Conservation (phyloP, 805 yeast species). For the Ogataea degrootiae region DNA sequence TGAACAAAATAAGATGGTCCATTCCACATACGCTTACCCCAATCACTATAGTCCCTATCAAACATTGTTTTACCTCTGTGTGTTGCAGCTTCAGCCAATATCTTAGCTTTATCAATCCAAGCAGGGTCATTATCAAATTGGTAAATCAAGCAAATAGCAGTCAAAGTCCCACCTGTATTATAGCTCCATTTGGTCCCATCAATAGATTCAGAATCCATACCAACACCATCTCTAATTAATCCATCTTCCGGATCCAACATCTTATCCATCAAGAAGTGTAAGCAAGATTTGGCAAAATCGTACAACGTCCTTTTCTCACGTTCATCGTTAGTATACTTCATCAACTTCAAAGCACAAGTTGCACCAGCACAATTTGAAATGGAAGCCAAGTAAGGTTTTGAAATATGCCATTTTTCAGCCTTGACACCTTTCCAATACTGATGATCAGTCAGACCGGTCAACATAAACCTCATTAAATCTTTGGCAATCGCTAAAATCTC, state of each 20-base stretch:
- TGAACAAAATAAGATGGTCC: constrained; percentile 62
- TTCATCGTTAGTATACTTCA: constrained; percentile 42
- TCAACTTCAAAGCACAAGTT: constrained; percentile 59
- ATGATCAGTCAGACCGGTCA: constrained; percentile 58
- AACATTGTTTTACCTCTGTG: constrained; percentile 52
- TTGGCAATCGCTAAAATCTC: constrained; percentile 50
- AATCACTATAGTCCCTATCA: constrained; percentile 54
- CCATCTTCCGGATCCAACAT: constrained; percentile 52
- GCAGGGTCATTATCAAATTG: constrained; percentile 44
- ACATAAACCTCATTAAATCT: constrained; percentile 54
- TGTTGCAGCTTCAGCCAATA: constrained; percentile 55
- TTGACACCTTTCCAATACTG: constrained; percentile 40
- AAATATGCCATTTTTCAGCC: constrained; percentile 66
- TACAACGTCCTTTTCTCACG: constrained; percentile 40
- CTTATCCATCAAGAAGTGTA: constrained; percentile 50
- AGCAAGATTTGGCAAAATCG: constrained; percentile 54
- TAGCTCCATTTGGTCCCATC: constrained; percentile 60
- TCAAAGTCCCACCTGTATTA: constrained; percentile 61
- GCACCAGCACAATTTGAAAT: constrained; percentile 53
- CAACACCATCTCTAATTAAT: constrained; percentile 58
- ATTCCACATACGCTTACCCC: constrained; percentile 55
- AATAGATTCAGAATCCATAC: constrained; percentile 36
- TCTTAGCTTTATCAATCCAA: constrained; percentile 44
- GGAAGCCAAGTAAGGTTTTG: constrained; percentile 54
- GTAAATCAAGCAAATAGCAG: constrained; percentile 48